These are phyloP conservation scores for Yamadazyma sp. DNA, from an alignment of 805 yeast genomes.

Conservation along the genomic window DNA sequence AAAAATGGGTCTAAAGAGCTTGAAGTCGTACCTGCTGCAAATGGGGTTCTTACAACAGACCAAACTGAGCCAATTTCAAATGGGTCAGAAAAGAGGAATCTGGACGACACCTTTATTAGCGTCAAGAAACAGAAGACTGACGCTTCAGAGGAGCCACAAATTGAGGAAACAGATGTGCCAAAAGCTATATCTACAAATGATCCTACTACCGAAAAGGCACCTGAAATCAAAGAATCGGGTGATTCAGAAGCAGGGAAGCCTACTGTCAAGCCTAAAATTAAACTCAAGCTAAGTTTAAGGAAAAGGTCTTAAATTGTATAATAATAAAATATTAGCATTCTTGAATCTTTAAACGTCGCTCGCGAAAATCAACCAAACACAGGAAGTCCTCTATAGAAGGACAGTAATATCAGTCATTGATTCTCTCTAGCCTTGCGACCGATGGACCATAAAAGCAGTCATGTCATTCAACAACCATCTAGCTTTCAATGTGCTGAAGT, in stretches of 20 bases:
- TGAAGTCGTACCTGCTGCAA: no score
- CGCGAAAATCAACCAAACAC: no score
- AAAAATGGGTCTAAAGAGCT: no score
- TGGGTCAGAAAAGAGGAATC: not conserved
- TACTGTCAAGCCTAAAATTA: constrained; percentile 8
- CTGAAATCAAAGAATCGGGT: no score
- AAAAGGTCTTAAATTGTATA: constrained; percentile 7
- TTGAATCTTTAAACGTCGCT: no score
- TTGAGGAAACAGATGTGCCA: no score
- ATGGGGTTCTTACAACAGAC: no score
- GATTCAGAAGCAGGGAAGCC: no score
- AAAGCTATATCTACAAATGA: not conserved
- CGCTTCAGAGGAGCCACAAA: not conserved
- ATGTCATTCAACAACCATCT: constrained; percentile 31
- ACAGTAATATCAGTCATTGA: no score
- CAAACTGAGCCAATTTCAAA: no score
- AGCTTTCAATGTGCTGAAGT: constrained; percentile 36
- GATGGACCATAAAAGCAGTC: constrained; percentile 2
- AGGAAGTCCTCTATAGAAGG: no score
- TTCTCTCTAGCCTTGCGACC: no score
- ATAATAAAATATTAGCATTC: not conserved
- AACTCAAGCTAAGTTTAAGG: constrained; percentile 10
- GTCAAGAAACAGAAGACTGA: constrained; percentile 1
- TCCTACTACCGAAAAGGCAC: not conserved
- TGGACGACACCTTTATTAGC: not conserved